Conservation (phyloP, 208 protist species). For the Crithidia acanthocephali region DNA sequence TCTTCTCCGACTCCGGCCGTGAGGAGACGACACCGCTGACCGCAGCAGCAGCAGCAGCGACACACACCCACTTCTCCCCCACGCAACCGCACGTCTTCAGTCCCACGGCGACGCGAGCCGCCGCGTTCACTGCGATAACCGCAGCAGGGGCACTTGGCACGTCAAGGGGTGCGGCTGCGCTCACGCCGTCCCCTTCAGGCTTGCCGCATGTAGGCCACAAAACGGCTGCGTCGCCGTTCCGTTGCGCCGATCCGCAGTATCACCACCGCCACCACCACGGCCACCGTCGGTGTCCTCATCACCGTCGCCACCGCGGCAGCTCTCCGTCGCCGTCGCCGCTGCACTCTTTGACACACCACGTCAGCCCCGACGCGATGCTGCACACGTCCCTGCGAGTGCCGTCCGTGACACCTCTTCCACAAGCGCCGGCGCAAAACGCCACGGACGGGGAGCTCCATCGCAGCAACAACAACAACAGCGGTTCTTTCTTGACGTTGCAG, state of each 20-base stretch:
- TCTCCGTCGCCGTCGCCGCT: neutral
- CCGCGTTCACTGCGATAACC: neutral
- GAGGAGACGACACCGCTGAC: neutral
- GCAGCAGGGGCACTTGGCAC: neutral
- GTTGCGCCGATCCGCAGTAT: neutral
- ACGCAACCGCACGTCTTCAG: neutral
- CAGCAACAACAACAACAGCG: neutral
- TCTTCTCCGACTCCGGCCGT: constrained; percentile 20
- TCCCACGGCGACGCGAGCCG: neutral
- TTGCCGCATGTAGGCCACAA: neutral
- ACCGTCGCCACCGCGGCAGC: neutral
- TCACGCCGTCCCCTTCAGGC: neutral
- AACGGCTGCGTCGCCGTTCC: neutral
- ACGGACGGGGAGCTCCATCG: neutral
- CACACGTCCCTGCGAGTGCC: neutral
- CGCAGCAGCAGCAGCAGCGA: neutral
- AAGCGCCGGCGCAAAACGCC: neutral
- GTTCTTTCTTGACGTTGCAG: neutral
- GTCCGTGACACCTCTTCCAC: constrained; percentile 1
- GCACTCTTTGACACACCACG: neutral
- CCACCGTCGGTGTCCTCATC: neutral
- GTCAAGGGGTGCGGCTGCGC: neutral
- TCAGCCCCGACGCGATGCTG: neutral
- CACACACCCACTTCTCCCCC: neutral
- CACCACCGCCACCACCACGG: neutral